Percentiles rank a stretch among this genome's conserved stretches.
Conservation (phyloP, 345 rosid genomes). For the Acer saccharum region DNA sequence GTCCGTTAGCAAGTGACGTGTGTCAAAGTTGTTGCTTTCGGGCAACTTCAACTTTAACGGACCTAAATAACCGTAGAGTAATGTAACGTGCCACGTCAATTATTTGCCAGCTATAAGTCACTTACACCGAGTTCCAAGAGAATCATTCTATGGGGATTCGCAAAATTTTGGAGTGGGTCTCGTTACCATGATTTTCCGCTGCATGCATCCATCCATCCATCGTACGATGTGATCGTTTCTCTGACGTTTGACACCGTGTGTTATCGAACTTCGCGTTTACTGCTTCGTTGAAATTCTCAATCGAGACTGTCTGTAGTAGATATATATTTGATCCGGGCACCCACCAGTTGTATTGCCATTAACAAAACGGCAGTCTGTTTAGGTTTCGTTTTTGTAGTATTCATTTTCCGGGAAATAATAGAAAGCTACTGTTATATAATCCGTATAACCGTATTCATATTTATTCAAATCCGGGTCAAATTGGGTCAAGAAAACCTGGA, state of each 20-base stretch:
- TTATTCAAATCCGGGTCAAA: too few species aligned
- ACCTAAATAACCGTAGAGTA: constrained; percentile 31
- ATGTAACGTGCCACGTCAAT: constrained; percentile 25
- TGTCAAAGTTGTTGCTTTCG: constrained; percentile 7
- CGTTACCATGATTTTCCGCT: constrained; percentile 34
- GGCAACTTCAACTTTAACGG: constrained; percentile 28
- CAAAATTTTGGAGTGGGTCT: constrained; percentile 3
- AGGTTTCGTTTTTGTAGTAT: background rate
- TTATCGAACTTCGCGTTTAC: constrained; percentile 11
- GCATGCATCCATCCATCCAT: constrained; percentile 24
- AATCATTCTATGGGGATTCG: constrained; percentile 40
- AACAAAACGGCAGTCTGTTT: background rate
- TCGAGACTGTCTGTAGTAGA: too few species aligned
- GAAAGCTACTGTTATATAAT: too few species aligned
- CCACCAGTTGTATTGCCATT: background rate
- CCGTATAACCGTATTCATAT: too few species aligned
- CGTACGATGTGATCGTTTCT: constrained; percentile 22
- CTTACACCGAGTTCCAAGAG: constrained; percentile 42
- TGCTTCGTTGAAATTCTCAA: background rate
- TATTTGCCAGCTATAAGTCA: constrained; percentile 55
- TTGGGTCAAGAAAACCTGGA: too few species aligned
- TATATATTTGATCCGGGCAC: background rate
- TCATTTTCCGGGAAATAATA: too few species aligned
- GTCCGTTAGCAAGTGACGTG: constrained; percentile 29
- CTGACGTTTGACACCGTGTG: constrained; percentile 10